Evolutionary conservation across 2,329 filamentous ascomycete species (phyloP).

Genomic region (Epicoccum nigrum): DNA sequence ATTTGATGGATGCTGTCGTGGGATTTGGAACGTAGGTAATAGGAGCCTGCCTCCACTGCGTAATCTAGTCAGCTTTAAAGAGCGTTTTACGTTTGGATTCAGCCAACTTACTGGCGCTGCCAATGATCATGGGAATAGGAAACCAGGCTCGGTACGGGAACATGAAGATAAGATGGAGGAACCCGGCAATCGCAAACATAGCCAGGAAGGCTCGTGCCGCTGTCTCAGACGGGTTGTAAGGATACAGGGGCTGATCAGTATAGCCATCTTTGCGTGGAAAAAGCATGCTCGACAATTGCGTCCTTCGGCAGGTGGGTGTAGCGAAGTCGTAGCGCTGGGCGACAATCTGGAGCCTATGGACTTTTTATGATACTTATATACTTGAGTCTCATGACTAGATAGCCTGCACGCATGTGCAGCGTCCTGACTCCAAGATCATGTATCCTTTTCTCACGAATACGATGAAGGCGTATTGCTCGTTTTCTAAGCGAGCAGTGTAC

Average conservation of each 20-base stretch:
- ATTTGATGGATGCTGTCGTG: slow-evolving; percentile 14
- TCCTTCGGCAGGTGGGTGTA: too few species aligned
- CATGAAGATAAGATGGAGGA: slow-evolving; percentile 13
- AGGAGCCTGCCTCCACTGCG: slow-evolving; percentile 20
- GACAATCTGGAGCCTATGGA: too few species aligned
- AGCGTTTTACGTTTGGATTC: too few species aligned
- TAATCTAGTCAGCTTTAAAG: too few species aligned
- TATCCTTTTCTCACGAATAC: too few species aligned
- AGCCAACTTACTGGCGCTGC: slow-evolving; percentile 54
- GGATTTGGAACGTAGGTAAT: slow-evolving; percentile 20
- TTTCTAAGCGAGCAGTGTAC: background rate
- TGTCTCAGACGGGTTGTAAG: slow-evolving; percentile 10
- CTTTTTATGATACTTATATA: too few species aligned
- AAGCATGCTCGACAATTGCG: too few species aligned
- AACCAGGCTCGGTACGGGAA: slow-evolving; percentile 48
- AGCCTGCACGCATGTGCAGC: too few species aligned
- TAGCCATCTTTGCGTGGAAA: slow-evolving; percentile 9
- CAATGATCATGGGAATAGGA: slow-evolving; percentile 58
- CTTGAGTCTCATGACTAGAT: too few species aligned
- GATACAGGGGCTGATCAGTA: slow-evolving; percentile 12
- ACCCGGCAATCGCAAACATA: slow-evolving; percentile 12
- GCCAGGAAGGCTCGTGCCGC: slow-evolving; percentile 13
- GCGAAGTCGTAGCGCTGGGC: too few species aligned
- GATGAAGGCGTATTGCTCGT: slow-evolving; percentile 1
- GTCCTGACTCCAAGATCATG: too few species aligned